Base-by-base conservation (phyloP, 345 rosid genomes). In the Gossypium mustelinum region DNA sequence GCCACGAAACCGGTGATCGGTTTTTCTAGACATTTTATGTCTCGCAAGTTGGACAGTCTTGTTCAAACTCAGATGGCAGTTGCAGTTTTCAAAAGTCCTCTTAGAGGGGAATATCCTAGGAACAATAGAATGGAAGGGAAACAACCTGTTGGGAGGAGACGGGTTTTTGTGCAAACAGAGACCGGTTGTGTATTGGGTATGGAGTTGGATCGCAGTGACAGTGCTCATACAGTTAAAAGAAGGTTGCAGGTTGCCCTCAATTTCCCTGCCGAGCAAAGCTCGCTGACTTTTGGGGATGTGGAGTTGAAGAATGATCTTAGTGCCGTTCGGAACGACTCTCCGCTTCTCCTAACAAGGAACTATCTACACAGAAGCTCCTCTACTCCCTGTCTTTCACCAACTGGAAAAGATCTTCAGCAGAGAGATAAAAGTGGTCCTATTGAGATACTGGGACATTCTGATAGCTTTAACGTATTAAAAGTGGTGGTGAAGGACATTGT, bases 11-110 rank as follows among this genome's bases (percentile, higher is more conserved):
- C 71, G 61, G 57, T 51, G 17, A 52, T 75, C 60, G 67, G 80
- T 73, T 77, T 80, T 77, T 78, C 68, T 47, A 75, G 80, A 79
- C 80, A 44, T 86, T 93, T 89, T 84, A 96, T 93, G 97, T 90
- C 94, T 81, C 84, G 88, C 77, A 89, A 93, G 75, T 81, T 89
- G 75, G 98, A 93, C 86, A 90, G 98, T 80, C 99, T 98, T 82
- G 97, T 95, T 70, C 98, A 90, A 79, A 92, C 97, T 9, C 99
- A 93, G 84, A 91, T 93, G 97, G 98, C 97, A 52, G 89, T 96
- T 70, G 87, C 97, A 68, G 83, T 90, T 6, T 87, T 91, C 25
- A 93, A 85, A 85, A 90, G 91, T 54, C 90, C 97, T 25, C 91
- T 91, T 51, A 75, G 79, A 27, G 89, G 95, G 78, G 97, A 94